These are phyloP conservation scores for Lasiodiplodia gonubiensis DNA, from an alignment of 2,329 filamentous ascomycete genomes.

Conservation along the genomic window DNA sequence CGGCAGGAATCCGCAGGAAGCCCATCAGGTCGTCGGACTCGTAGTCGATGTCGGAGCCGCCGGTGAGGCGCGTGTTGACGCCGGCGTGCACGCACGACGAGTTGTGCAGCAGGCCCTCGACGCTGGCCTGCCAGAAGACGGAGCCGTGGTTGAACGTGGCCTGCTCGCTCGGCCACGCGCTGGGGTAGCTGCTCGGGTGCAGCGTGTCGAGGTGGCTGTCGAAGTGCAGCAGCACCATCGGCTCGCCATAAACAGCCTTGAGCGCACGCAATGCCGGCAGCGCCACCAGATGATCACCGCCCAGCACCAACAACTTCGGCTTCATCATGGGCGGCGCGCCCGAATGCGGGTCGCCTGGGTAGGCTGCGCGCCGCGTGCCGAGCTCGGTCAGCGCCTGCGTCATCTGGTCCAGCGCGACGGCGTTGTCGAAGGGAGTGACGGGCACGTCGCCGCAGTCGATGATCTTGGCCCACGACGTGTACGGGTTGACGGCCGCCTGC, in stretches of 20 bases:
- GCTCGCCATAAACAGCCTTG: conserved; percentile 66
- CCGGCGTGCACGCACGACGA: conserved; percentile 87
- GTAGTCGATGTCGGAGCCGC: conserved; percentile 70
- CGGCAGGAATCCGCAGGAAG: conserved; percentile 79
- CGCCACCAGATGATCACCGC: conserved; percentile 65
- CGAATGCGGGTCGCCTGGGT: not conserved
- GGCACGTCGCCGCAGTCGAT: conserved; percentile 63
- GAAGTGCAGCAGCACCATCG: conserved; percentile 69
- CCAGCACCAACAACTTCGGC: conserved; percentile 34
- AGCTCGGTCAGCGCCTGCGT: conserved; percentile 33
- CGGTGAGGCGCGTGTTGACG: conserved; percentile 80
- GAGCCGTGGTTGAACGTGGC: conserved; percentile 86
- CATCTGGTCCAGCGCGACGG: conserved; percentile 80
- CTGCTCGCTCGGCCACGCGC: conserved; percentile 59
- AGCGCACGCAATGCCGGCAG: conserved; percentile 61
- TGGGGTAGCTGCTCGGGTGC: conserved; percentile 36
- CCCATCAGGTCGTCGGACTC: conserved; percentile 85
- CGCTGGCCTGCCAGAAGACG: conserved; percentile 82
- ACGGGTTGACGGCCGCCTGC: conserved; percentile 54
- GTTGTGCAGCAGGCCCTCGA: conserved; percentile 78
- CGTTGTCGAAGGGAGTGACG: conserved; percentile 68
- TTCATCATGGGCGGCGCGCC: conserved; percentile 32
- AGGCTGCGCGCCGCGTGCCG: conserved; percentile 32
- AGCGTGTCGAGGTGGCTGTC: conserved; percentile 55
- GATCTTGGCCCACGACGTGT: conserved; percentile 56